These are phyloP conservation scores for Babesia gibsoni DNA, from an alignment of 169 alveolate species.

Conservation along the genomic window DNA sequence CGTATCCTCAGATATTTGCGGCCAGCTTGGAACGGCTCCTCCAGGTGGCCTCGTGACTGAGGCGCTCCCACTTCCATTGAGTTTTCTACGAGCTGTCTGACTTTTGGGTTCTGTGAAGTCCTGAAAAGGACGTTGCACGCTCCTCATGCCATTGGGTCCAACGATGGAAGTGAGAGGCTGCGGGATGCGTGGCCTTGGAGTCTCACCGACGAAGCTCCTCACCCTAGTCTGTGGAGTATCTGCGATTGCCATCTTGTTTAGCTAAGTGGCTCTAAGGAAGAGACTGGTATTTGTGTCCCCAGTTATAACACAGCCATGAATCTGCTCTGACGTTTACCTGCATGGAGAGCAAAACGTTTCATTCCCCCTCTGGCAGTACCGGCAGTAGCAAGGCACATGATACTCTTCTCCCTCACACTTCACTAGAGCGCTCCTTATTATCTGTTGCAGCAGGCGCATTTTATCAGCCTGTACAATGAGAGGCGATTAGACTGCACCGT, in stretches of 20 bases:
- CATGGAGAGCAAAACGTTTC: too few relatives aligned
- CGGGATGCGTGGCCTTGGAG: constrained; percentile 30
- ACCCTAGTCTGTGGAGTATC: constrained; percentile 25
- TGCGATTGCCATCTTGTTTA: background rate
- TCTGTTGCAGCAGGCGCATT: too few relatives aligned
- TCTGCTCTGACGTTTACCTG: too few relatives aligned
- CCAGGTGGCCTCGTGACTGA: background rate
- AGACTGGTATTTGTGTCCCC: too few relatives aligned
- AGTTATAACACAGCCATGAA: too few relatives aligned
- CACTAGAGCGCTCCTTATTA: too few relatives aligned
- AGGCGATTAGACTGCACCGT: too few relatives aligned
- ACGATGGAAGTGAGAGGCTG: background rate
- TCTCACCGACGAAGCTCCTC: constrained; percentile 32
- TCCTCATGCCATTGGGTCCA: background rate
- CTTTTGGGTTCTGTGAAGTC: background rate
- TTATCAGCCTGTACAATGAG: too few relatives aligned
- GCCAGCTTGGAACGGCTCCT: constrained; percentile 31
- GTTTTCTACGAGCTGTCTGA: background rate
- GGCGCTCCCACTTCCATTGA: background rate
- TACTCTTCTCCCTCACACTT: too few relatives aligned
- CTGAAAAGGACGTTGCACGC: background rate
- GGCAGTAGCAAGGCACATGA: too few relatives aligned
- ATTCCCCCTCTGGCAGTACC: too few relatives aligned
- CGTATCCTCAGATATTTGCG: background rate
- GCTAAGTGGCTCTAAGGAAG: too few relatives aligned